Base-by-base conservation (phyloP, 768 basidiomycete genomes). In the Cystobasidium onofrii region DNA sequence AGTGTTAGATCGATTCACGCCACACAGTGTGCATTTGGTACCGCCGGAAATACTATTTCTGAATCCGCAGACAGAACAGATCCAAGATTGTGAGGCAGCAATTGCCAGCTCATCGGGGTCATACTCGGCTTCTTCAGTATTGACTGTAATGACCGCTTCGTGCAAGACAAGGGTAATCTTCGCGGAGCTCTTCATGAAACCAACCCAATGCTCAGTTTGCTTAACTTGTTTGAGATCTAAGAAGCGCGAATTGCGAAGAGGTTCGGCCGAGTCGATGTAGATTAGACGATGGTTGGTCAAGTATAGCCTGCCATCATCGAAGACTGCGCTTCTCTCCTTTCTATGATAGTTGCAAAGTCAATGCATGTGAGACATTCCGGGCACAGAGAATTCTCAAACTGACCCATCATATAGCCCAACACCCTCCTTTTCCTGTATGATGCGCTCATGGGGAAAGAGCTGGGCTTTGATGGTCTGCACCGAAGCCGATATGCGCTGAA, bases 371-470 rank as follows among this genome's bases (percentile, higher is more conserved):
- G 20, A 34, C 27, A 25, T n/a, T 23, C 1, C 34, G 43, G 20
- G 39, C 39, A n/a, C n/a, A 39, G 39, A 39, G 15, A 39, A 15
- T 39, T 6, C 39, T 2, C 27, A 44, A 33, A 82, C 88, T 75
- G 80, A 94, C 93, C 91, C 92, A 76, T 93, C 88, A 78, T 98
- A 98, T 70, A 98, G 88, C 0, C 94, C 94, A 4, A 97, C 88
- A 64, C 83, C 83, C 55, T 91, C 89, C 79, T 92, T 91, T 55
- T 85, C 86, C 7, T 86, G 84, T 1, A 90, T 82, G 34, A 90
- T 83, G 55, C 87, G 86, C 81, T 98, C 95, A 71, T 92, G 91
- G 17, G 86, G 84, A 78, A 90, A 92, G 0, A 93, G 83, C 18
- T 90, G 83, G 0, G 90, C 90, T 27, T 69, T 70, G 36, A 75